Percentiles rank a stretch among this genome's conserved stretches.
These are phyloP conservation scores for Globisporangium cederbergense DNA, from an alignment of 352 stramenopile species.

Conservation along the genomic window DNA sequence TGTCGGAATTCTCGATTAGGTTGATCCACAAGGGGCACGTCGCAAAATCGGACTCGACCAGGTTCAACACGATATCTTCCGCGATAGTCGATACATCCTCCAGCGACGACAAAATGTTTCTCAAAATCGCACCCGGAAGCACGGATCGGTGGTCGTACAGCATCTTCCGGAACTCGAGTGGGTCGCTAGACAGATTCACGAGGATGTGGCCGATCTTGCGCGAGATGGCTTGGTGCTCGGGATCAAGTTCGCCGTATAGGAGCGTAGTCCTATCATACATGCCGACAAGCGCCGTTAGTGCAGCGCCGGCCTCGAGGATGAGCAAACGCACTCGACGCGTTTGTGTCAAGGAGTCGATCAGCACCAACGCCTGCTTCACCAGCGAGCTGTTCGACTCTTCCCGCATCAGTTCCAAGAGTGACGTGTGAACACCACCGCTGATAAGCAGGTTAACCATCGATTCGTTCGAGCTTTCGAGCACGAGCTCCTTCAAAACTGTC, in stretches of 20 bases:
- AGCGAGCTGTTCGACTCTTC: conserved; percentile 29
- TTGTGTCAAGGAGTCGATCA: conserved; percentile 49
- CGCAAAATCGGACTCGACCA: conserved; percentile 79
- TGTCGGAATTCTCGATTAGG: conserved; percentile 60
- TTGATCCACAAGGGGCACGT: conserved; percentile 80
- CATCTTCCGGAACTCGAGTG: conserved; percentile 76
- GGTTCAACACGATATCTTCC: conserved; percentile 69
- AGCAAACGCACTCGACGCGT: conserved; percentile 66
- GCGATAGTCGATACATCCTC: conserved; percentile 53
- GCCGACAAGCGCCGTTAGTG: conserved; percentile 48
- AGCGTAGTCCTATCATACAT: conserved; percentile 48
- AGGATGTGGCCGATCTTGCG: conserved; percentile 52
- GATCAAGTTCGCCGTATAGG: conserved; percentile 32
- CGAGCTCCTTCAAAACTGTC: conserved; percentile 53
- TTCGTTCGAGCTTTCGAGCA: conserved; percentile 57
- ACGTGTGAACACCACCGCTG: conserved; percentile 61
- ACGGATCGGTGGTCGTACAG: conserved; percentile 65
- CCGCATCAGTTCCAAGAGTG: conserved; percentile 58
- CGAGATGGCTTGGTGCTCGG: conserved; percentile 36
- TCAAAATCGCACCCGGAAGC: conserved; percentile 50
- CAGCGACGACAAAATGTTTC: conserved; percentile 56
- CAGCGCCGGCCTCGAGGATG: conserved; percentile 57
- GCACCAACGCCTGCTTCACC: conserved; percentile 27
- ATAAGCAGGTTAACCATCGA: conserved; percentile 67
- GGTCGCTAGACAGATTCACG: conserved; percentile 66